These are phyloP conservation scores for Penicillium expansum DNA, from an alignment of 2,329 filamentous ascomycete species.

Conservation along the genomic window DNA sequence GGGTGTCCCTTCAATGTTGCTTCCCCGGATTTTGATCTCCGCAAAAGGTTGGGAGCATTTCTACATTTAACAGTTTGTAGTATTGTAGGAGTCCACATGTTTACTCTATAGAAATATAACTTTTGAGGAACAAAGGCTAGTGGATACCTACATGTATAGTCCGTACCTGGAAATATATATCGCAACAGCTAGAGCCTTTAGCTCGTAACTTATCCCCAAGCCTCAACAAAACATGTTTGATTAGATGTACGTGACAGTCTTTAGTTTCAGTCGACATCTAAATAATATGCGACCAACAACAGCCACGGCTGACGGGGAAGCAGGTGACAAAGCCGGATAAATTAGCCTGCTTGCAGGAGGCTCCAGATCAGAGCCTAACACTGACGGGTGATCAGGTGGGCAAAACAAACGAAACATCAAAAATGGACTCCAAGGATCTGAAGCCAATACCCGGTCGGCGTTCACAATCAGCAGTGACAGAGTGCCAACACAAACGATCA, in stretches of 20 bases:
- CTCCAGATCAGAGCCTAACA: background rate
- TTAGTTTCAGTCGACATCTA: background rate
- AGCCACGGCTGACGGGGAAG: constrained; percentile 2
- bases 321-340: background rate
- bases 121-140: no score
- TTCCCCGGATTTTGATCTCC: constrained; percentile 8
- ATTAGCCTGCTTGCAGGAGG: constrained; percentile 2
- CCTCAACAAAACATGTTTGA: background rate
- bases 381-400: background rate
- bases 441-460: background rate
- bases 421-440: background rate
- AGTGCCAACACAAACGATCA: background rate
- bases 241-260: background rate
- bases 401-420: background rate
- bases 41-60: background rate
- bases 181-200: background rate
- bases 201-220: background rate
- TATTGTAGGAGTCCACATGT: background rate
- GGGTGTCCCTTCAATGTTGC: background rate
- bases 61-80: background rate
- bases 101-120: background rate
- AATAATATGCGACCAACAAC: background rate
- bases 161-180: background rate
- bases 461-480: background rate
- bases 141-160: no score